These are phyloP conservation scores for Fusarium equiseti DNA, from an alignment of 2,329 filamentous ascomycete genomes.

Conservation along the genomic window DNA sequence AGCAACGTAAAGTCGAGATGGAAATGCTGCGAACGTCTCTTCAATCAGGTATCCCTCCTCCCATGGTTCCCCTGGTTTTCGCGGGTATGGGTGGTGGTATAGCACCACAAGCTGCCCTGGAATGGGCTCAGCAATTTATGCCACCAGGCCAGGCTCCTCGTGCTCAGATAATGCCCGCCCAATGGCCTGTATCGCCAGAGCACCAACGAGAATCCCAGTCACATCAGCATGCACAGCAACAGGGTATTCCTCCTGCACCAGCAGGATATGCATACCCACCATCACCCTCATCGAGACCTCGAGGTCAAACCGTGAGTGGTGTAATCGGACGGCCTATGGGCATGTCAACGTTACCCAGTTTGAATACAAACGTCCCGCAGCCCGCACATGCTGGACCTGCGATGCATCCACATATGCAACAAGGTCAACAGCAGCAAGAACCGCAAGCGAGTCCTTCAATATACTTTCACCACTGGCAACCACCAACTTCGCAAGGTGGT, in stretches of 20 bases:
- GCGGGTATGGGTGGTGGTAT: conserved; percentile 73
- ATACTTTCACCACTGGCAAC: conserved; percentile 94
- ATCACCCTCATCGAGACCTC: conserved; percentile 61
- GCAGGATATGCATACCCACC: conserved; percentile 61
- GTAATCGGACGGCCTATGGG: conserved; percentile 54
- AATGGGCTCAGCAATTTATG: conserved; percentile 77
- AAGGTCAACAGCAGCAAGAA: conserved; percentile 68
- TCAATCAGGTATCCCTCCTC: conserved; percentile 76
- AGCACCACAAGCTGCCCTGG: conserved; percentile 70
- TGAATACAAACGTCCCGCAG: conserved; percentile 61
- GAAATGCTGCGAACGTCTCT: conserved; percentile 78
- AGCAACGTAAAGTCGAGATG: conserved; percentile 79
- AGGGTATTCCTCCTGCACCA: conserved; percentile 52
- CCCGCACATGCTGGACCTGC: conserved; percentile 46
- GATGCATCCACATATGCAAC: conserved; percentile 63
- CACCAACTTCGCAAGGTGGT: conserved; percentile 75
- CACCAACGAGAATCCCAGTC: conserved; percentile 65
- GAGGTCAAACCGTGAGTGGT: conserved; percentile 63
- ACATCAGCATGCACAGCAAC: conserved; percentile 54
- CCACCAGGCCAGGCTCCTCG: conserved; percentile 60
- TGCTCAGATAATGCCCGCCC: conserved; percentile 64
- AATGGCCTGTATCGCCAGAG: conserved; percentile 65
- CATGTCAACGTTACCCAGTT: conserved; percentile 56
- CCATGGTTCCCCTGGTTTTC: conserved; percentile 81
- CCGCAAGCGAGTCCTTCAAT: conserved; percentile 75